Percentiles rank a stretch among this genome's conserved stretches.
These are phyloP conservation scores for Camptophora hylomeconis DNA, from an alignment of 2,329 filamentous ascomycete species.

Conservation along the genomic window DNA sequence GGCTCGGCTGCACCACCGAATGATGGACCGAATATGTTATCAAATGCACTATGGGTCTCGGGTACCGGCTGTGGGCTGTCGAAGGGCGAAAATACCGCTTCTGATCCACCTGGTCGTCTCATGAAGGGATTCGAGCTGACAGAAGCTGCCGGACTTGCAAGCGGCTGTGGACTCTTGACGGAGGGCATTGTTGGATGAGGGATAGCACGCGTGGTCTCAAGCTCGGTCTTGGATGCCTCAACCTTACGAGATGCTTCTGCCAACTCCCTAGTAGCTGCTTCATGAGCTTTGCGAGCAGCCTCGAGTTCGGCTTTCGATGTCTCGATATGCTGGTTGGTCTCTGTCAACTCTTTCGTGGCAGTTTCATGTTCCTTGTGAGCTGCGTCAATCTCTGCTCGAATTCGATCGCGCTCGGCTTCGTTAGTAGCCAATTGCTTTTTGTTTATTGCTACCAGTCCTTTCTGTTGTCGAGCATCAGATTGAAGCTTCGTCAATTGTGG, in stretches of 20 bases:
- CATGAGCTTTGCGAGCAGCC: conserved; percentile 23
- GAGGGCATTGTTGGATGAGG: conserved; percentile 13
- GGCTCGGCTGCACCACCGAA: conserved; percentile 36
- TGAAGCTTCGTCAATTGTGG: conserved; percentile 88
- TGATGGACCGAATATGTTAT: conserved; percentile 71
- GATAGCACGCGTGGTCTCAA: conserved; percentile 12
- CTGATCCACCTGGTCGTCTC: conserved; percentile 43
- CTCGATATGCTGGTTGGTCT: conserved; percentile 22
- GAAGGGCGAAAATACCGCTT: conserved; percentile 26
- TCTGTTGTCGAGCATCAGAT: conserved; percentile 85
- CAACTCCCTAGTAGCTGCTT: conserved; percentile 45
- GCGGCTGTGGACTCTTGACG: conserved; percentile 27
- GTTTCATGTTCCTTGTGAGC: conserved; percentile 50
- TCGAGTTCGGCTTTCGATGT: conserved; percentile 26
- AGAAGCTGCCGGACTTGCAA: conserved; percentile 54
- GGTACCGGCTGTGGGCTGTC: conserved; percentile 7
- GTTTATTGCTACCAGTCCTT: conserved; percentile 92
- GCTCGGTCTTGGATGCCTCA: conserved; percentile 28
- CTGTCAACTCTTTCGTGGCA: conserved; percentile 38
- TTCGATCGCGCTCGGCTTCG: conserved; percentile 76
- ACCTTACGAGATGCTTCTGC: conserved; percentile 19
- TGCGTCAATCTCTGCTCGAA: conserved; percentile 65
- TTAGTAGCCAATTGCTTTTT: conserved; percentile 90
- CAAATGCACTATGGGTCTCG: conserved; percentile 55
- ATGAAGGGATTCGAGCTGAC: conserved; percentile 86